These are phyloP conservation scores for Schoenoplectus triqueter DNA, from an alignment of 202 grass and related monocot species.

Conservation along the genomic window DNA sequence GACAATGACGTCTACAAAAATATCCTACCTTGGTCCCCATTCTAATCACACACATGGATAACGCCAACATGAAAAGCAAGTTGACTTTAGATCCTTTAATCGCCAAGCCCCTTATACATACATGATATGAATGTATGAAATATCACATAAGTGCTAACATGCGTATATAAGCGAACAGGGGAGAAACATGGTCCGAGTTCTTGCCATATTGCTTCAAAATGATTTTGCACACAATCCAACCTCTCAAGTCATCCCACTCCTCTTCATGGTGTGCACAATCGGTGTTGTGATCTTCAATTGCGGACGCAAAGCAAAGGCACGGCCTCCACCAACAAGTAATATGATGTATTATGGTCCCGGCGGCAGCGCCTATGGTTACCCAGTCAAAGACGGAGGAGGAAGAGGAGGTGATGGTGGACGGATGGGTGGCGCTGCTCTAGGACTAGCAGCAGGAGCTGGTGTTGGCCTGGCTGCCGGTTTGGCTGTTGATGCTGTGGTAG, in stretches of 20 bases:
- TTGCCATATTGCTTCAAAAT: conserved; percentile 20
- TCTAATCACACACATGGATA: too few relatives aligned
- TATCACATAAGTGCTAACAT: not conserved
- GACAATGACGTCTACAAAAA: too few relatives aligned
- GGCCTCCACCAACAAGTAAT: not conserved
- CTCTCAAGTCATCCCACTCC: conserved; percentile 7
- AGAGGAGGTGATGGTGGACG: not conserved
- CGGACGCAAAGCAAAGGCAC: not conserved
- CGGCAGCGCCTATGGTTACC: not conserved
- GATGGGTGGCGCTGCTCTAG: conserved; percentile 25
- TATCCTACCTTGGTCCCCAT: too few relatives aligned
- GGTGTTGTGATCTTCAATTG: conserved; percentile 33
- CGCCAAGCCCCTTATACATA: not conserved
- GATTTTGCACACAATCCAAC: not conserved
- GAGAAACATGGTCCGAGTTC: conserved; percentile 29
- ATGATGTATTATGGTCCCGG: not conserved
- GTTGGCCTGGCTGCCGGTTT: conserved; percentile 4
- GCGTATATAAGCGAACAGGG: not conserved
- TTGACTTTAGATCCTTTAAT: not conserved
- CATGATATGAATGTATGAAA: not conserved
- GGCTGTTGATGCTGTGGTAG: not conserved
- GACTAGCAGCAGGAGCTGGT: conserved; percentile 20
- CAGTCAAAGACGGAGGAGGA: not conserved
- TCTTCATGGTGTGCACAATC: conserved; percentile 7
- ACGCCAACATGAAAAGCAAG: not conserved